phyloP scores from a whole-genome alignment of 108 stramenopile genomes.

The Hondaea fermentalgiana region DNA sequence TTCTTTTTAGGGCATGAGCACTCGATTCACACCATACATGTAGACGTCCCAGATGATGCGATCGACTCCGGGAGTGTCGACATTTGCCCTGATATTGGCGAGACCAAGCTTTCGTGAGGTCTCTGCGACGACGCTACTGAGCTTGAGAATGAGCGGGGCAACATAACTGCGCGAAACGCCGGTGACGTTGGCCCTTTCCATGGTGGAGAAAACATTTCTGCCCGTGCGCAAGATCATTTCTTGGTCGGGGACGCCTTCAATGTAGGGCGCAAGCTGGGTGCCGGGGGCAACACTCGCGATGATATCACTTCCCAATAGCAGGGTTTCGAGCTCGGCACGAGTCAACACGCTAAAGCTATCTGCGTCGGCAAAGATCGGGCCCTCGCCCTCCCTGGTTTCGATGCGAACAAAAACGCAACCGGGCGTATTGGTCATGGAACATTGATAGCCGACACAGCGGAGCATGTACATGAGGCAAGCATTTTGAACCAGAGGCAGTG shows the following conservation, averaged over 20 bases:
- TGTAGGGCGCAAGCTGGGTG: background rate
- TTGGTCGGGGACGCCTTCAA: background rate
- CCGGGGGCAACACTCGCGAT: background rate
- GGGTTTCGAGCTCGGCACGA: background rate
- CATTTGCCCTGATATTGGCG: background rate
- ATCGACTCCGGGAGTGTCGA: background rate
- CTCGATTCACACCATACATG: background rate
- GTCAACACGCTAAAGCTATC: background rate
- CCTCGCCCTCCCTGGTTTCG: background rate
- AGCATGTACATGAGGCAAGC: background rate
- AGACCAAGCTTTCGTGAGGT: background rate
- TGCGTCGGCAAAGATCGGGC: background rate
- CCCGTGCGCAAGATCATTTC: background rate
- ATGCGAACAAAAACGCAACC: background rate
- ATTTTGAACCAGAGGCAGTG: background rate
- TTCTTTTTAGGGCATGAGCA: background rate
- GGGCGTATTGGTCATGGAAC: background rate
- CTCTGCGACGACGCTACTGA: background rate
- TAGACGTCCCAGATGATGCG: background rate
- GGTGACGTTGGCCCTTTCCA: background rate
- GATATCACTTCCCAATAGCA: background rate
- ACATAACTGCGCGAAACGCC: background rate
- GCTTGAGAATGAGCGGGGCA: background rate
- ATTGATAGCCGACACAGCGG: background rate
- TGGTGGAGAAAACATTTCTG: background rate